These are phyloP conservation scores for Candida endomychidarum DNA, from an alignment of 805 yeast genomes.

Conservation along the genomic window DNA sequence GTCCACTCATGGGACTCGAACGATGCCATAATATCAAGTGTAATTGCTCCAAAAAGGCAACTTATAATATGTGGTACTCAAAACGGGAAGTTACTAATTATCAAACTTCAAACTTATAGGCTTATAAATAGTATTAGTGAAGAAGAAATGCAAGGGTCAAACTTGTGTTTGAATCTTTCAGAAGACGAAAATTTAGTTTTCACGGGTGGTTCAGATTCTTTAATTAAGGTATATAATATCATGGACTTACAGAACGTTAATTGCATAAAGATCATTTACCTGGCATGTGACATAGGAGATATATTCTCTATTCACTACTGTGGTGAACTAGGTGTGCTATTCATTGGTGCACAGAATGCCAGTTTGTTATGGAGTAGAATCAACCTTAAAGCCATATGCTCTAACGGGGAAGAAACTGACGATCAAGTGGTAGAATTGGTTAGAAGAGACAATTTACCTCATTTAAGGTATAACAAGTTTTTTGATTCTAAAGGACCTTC, in stretches of 20 bases:
- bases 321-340: constrained; percentile 56
- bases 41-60: constrained; percentile 56
- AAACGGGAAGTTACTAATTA: constrained; percentile 72
- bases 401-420: background rate
- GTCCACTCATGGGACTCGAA: constrained; percentile 77
- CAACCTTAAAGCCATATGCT: constrained; percentile 1
- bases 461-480: constrained; percentile 73
- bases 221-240: constrained; percentile 83
- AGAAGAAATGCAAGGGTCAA: constrained; percentile 64
- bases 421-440: constrained; percentile 5
- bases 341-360: constrained; percentile 92
- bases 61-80: constrained; percentile 88
- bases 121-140: constrained; percentile 38
- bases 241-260: constrained; percentile 25
- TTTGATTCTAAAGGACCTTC: constrained; percentile 91
- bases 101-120: constrained; percentile 60
- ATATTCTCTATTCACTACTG: constrained; percentile 81
- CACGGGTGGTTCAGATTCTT: constrained; percentile 87
- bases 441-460: constrained; percentile 36
- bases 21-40: constrained; percentile 71
- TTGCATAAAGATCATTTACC: constrained; percentile 71
- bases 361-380: constrained; percentile 69
- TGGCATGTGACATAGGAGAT: constrained; percentile 88
- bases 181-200: constrained; percentile 60
- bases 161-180: constrained; percentile 63